A percentile compares a stretch with the other conserved stretches of the same genome.
These are phyloP conservation scores for Fusarium haematococcum DNA, from an alignment of 2,329 filamentous ascomycete genomes.

Conservation along the genomic window DNA sequence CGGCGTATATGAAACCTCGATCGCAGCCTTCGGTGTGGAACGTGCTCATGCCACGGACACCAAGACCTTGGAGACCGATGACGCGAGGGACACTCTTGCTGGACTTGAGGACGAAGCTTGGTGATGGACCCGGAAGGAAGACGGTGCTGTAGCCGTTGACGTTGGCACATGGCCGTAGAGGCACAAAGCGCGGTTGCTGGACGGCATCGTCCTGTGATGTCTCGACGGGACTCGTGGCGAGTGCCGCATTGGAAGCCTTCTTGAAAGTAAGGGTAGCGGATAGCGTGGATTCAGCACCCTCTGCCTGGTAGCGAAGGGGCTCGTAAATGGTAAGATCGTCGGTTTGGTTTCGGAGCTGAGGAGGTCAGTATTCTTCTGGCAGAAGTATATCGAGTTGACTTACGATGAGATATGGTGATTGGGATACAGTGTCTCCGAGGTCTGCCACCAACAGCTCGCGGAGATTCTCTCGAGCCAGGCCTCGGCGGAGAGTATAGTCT, in stretches of 20 bases:
- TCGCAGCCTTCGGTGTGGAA: conserved; percentile 85
- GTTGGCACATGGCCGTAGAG: conserved; percentile 70
- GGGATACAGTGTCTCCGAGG: conserved; percentile 79
- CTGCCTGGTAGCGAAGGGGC: conserved; percentile 70
- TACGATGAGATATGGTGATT: conserved; percentile 85
- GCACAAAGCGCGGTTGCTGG: conserved; percentile 59
- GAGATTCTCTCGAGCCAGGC: conserved; percentile 77
- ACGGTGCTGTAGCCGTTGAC: conserved; percentile 84
- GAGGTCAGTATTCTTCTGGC: not conserved
- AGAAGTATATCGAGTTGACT: conserved; percentile 46
- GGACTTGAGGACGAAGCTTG: conserved; percentile 86
- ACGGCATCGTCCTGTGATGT: conserved; percentile 63
- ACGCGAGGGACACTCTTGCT: conserved; percentile 81
- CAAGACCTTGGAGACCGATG: conserved; percentile 75
- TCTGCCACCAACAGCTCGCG: conserved; percentile 87
- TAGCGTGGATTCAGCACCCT: conserved; percentile 55
- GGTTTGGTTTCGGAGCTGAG: conserved; percentile 78
- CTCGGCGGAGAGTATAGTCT: conserved; percentile 76
- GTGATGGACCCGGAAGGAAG: conserved; percentile 83
- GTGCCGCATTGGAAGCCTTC: conserved; percentile 76
- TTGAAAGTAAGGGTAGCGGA: conserved; percentile 76
- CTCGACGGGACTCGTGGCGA: conserved; percentile 69
- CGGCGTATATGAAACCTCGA: conserved; percentile 85
- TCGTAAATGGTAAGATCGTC: conserved; percentile 92
- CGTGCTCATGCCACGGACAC: conserved; percentile 77